Conservation (phyloP, 495 filamentous ascomycete genomes). For the Penicillium subrubescens region DNA sequence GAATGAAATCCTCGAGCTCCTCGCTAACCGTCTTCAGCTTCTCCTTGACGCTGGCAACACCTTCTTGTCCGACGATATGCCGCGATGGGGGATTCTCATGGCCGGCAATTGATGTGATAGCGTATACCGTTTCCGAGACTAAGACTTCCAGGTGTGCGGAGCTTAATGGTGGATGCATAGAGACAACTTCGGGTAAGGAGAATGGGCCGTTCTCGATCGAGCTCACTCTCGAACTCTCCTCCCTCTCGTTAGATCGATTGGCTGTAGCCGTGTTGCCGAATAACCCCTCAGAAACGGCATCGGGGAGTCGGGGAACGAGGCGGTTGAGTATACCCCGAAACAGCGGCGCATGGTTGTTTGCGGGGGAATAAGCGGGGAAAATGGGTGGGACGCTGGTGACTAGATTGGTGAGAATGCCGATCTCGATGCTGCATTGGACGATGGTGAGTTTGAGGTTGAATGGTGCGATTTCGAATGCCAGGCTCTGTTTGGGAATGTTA, state of each 20-base stretch:
- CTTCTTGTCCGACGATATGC: constrained; percentile 92
- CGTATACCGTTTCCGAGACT: constrained; percentile 87
- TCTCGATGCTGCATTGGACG: constrained; percentile 86
- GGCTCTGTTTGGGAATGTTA: constrained; percentile 49
- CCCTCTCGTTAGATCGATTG: constrained; percentile 19
- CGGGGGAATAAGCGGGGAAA: constrained; percentile 69
- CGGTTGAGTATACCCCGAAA: constrained; percentile 79
- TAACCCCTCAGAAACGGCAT: constrained; percentile 20
- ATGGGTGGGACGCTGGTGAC: constrained; percentile 79
- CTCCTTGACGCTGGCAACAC: constrained; percentile 86
- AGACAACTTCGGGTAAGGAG: constrained; percentile 58
- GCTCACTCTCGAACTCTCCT: constrained; percentile 29
- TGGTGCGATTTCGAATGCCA: constrained; percentile 95
- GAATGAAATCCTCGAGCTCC: constrained; percentile 93
- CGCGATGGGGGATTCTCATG: constrained; percentile 94
- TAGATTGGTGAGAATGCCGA: constrained; percentile 79
- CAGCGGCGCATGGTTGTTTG: constrained; percentile 75
- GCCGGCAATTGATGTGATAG: constrained; percentile 85
- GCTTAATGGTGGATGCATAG: constrained; percentile 70
- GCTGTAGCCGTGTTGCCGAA: constrained; percentile 18
- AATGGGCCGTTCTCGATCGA: constrained; percentile 46
- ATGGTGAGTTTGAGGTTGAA: constrained; percentile 97
- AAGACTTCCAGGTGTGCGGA: constrained; percentile 66
- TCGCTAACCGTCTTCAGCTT: constrained; percentile 96
- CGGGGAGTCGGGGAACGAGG: constrained; percentile 60